Conservation (phyloP, 345 rosid species). For the Ceriops decandra region DNA sequence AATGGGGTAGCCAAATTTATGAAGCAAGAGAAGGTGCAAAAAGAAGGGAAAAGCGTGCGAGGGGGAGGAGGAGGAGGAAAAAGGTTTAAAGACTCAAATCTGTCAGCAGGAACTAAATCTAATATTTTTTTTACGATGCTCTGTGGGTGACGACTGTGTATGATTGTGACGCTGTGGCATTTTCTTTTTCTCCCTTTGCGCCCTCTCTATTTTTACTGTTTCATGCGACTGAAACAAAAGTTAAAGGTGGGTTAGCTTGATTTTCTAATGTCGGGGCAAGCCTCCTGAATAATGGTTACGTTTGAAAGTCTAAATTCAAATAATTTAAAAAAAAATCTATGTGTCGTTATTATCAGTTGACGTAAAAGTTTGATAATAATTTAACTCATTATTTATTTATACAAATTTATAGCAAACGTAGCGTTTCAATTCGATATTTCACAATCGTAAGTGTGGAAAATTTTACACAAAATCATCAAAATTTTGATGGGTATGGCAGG, state of each 20-base stretch:
- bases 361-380: too few species aligned
- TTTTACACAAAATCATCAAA: too few species aligned
- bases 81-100: constrained; percentile 16
- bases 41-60: constrained; percentile 38
- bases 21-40: constrained; percentile 81
- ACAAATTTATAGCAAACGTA: too few species aligned
- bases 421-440: too few species aligned
- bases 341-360: too few species aligned
- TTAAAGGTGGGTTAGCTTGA: constrained; percentile 24
- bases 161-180: constrained; percentile 9
- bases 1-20: constrained; percentile 54
- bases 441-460: too few species aligned
- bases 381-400: too few species aligned
- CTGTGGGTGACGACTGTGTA: not conserved
- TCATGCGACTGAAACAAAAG: constrained; percentile 44
- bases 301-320: too few species aligned
- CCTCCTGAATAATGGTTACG: too few species aligned
- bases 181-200: constrained; percentile 23
- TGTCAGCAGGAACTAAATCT: constrained; percentile 28
- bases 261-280: not conserved
- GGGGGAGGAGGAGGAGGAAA: constrained; percentile 1
- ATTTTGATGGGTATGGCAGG: too few species aligned
- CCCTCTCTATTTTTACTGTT: constrained; percentile 39
- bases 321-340: too few species aligned
- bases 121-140: constrained; percentile 1